A percentile compares a stretch with the other conserved stretches of the same genome.
These are phyloP conservation scores for Gaeumannomyces sp. DNA, from an alignment of 2,329 filamentous ascomycete species.

Conservation along the genomic window DNA sequence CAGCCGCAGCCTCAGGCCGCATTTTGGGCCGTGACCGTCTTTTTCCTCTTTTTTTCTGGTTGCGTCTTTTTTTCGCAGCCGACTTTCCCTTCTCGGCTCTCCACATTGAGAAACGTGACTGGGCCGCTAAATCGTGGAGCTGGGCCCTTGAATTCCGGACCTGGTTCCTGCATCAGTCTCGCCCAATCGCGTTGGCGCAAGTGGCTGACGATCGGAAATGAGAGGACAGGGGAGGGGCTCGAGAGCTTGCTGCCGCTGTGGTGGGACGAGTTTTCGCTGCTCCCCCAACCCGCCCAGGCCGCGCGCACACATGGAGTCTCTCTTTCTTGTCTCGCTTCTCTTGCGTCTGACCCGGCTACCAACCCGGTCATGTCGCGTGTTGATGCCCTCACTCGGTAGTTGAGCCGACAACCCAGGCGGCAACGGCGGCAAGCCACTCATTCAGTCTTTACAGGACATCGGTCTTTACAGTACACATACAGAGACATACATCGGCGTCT, in stretches of 20 bases:
- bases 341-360: not conserved
- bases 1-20: too few relatives aligned
- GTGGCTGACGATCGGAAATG: not conserved
- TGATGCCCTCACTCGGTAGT: not conserved
- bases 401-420: not conserved
- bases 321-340: not conserved
- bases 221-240: not conserved
- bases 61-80: not conserved
- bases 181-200: not conserved
- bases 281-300: not conserved
- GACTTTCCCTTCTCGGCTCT: not conserved
- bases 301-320: not conserved
- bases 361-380: not conserved
- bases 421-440: constrained; percentile 8
- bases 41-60: not conserved
- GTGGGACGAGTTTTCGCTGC: not conserved
- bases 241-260: not conserved
- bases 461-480: not conserved
- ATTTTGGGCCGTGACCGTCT: not conserved
- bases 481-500: not conserved
- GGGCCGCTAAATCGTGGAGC: not conserved
- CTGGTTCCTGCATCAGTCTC: not conserved
- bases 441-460: not conserved
- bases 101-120: not conserved
- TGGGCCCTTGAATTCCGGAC: not conserved